Evolutionary conservation across 1,284 basidiomycete genomes (phyloP).

Genomic region (Neolentinus lepideus): DNA sequence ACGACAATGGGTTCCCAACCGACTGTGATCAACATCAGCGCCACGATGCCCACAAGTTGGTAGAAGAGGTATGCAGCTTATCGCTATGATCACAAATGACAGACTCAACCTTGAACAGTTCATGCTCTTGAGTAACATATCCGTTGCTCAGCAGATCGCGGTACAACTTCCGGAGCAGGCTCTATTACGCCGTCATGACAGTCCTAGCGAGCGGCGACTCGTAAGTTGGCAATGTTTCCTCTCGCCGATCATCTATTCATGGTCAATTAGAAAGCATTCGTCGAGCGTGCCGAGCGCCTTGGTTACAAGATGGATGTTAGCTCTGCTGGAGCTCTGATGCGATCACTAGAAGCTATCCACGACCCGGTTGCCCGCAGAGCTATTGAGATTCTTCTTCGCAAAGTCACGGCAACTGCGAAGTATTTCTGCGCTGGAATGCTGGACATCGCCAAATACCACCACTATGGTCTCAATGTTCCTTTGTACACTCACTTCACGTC

Average conservation of each 20-base stretch:
- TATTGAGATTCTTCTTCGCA: slow-evolving; percentile 78
- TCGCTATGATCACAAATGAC: background rate
- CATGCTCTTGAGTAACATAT: slow-evolving; percentile 89
- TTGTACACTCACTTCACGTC: slow-evolving; percentile 98
- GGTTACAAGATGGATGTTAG: slow-evolving; percentile 81
- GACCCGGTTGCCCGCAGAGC: slow-evolving; percentile 70
- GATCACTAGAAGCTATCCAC: slow-evolving; percentile 68
- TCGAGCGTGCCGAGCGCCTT: slow-evolving; percentile 74
- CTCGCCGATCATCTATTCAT: slow-evolving; percentile 4
- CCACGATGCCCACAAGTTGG: slow-evolving; percentile 72
- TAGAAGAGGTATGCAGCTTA: slow-evolving; percentile 72
- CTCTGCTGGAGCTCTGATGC: slow-evolving; percentile 79
- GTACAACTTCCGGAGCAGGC: slow-evolving; percentile 93
- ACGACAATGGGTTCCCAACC: slow-evolving; percentile 75
- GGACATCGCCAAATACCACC: slow-evolving; percentile 96
- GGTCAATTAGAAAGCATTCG: slow-evolving; percentile 58
- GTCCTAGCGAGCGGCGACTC: slow-evolving; percentile 84
- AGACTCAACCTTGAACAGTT: slow-evolving; percentile 43
- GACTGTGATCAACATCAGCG: slow-evolving; percentile 69
- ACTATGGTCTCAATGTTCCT: slow-evolving; percentile 88
- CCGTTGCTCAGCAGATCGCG: slow-evolving; percentile 90
- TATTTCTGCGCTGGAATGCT: slow-evolving; percentile 99
- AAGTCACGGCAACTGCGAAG: slow-evolving; percentile 88
- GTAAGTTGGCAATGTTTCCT: slow-evolving; percentile 31
- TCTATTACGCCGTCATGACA: slow-evolving; percentile 89